phyloP scores from a whole-genome alignment of 352 stramenopile genomes.

The Pythium apleroticum region DNA sequence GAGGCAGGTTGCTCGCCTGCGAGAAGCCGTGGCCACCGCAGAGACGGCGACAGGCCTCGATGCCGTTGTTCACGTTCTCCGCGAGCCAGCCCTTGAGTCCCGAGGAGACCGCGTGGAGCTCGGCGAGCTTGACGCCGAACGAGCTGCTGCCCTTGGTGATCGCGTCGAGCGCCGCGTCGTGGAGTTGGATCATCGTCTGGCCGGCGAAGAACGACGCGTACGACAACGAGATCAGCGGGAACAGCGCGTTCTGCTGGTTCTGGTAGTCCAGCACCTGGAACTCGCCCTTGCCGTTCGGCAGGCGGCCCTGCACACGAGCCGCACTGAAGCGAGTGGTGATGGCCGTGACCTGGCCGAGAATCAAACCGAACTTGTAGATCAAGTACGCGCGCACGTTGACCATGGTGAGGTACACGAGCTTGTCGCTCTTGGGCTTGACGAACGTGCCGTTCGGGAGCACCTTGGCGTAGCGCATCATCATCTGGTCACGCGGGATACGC shows the following conservation, averaged over 20 bases:
- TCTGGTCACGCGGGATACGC: background rate
- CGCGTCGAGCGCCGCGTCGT: no score
- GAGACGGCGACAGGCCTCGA: no score
- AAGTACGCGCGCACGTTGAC: no score
- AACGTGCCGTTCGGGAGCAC: conserved; percentile 60
- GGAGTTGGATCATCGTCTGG: conserved; percentile 24
- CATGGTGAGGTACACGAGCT: conserved; percentile 69
- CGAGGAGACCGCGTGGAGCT: no score
- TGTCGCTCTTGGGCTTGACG: conserved; percentile 60
- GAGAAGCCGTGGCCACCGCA: no score
- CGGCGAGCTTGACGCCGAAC: no score
- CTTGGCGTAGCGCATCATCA: conserved; percentile 44
- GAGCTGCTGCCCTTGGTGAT: no score
- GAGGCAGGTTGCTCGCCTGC: no score
- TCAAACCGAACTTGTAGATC: no score
- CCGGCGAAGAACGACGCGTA: conserved; percentile 44
- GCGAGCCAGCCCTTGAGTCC: no score
- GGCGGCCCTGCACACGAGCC: conserved; percentile 45
- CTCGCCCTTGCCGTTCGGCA: conserved; percentile 39
- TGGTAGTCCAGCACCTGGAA: conserved; percentile 64
- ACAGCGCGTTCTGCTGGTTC: conserved; percentile 52
- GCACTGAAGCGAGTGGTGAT: conserved; percentile 59
- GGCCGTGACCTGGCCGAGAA: conserved; percentile 33
- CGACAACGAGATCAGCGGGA: conserved; percentile 44
- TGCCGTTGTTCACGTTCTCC: conserved; percentile 39